Conservation (phyloP, 2,329 filamentous ascomycete genomes). For the Polytolypa hystricis region DNA sequence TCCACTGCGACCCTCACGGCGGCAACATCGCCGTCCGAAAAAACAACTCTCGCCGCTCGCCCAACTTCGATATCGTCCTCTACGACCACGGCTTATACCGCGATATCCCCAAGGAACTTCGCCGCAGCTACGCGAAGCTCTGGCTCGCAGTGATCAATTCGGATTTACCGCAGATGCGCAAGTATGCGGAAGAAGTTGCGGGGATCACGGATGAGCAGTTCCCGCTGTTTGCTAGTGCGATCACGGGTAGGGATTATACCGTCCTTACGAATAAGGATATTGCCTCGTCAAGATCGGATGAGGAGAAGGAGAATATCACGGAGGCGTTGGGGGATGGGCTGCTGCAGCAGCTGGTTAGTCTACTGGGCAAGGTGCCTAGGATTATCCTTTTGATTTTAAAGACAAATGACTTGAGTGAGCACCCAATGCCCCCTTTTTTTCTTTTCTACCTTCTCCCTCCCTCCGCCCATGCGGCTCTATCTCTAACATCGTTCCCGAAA, state of each 20-base stretch:
- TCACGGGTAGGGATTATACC: constrained; percentile 83
- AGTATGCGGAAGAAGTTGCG: constrained; percentile 79
- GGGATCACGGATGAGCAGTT: constrained; percentile 84
- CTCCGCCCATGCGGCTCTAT: too few species aligned
- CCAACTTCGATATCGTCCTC: constrained; percentile 89
- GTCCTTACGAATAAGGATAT: constrained; percentile 55
- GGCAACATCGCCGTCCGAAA: constrained; percentile 89
- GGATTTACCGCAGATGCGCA: constrained; percentile 74
- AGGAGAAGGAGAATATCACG: constrained; percentile 81
- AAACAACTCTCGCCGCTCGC: constrained; percentile 48
- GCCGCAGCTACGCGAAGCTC: constrained; percentile 85
- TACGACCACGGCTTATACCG: constrained; percentile 97
- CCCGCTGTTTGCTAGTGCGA: constrained; percentile 87
- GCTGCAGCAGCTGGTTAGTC: constrained; percentile 73
- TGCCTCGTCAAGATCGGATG: constrained; percentile 48
- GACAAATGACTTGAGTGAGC: constrained; percentile 80
- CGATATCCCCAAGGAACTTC: constrained; percentile 67
- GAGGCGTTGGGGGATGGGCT: constrained; percentile 77
- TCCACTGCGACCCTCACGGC: constrained; percentile 95
- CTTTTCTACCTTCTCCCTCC: constrained; percentile 4
- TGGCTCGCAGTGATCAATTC: constrained; percentile 94
- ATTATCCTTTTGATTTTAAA: constrained; percentile 94
- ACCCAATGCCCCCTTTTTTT: constrained; percentile 8
- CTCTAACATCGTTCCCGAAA: too few species aligned
- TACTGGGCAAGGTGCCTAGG: constrained; percentile 78